Evolutionary conservation across 1,284 basidiomycete genomes (phyloP).

Genomic region (Naganishia albida): DNA sequence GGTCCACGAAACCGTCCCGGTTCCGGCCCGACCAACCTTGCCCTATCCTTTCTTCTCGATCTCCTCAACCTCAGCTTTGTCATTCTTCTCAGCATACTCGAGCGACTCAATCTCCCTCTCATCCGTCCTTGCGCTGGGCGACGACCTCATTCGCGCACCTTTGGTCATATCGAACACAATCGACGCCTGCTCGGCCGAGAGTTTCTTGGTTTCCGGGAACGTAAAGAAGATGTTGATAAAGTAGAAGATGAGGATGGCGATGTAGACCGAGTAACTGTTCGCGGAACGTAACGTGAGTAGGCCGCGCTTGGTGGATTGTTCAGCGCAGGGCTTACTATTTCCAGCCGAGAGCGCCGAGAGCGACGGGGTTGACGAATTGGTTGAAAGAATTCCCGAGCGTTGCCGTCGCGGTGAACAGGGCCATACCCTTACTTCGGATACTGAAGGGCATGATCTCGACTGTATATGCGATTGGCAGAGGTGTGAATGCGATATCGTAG

Average conservation of each 20-base stretch:
- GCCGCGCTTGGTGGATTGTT: not conserved
- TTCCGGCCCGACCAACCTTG: no score
- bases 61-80: not conserved
- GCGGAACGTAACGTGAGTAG: not conserved
- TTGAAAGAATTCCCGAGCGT: slow-evolving; percentile 30
- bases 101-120: not conserved
- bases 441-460: slow-evolving; percentile 66
- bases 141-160: not conserved
- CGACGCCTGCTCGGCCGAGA: slow-evolving; percentile 45
- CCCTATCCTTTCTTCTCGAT: not conserved
- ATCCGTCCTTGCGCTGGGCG: not conserved
- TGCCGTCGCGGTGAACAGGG: slow-evolving; percentile 50
- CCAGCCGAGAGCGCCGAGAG: slow-evolving; percentile 41
- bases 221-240: slow-evolving; percentile 41
- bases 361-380: slow-evolving; percentile 52
- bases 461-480: slow-evolving; percentile 71
- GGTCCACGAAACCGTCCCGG: no score
- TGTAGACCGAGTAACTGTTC: slow-evolving; percentile 41
- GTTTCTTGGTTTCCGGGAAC: slow-evolving; percentile 45
- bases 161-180: slow-evolving; percentile 38
- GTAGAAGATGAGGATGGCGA: slow-evolving; percentile 37
- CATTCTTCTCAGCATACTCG: not conserved
- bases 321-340: slow-evolving; percentile 36
- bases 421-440: slow-evolving; percentile 76
- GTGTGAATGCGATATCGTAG: slow-evolving; percentile 55